These are phyloP conservation scores for Corallochytrium limacisporum DNA, from an alignment of 78 protist genomes.

Conservation along the genomic window DNA sequence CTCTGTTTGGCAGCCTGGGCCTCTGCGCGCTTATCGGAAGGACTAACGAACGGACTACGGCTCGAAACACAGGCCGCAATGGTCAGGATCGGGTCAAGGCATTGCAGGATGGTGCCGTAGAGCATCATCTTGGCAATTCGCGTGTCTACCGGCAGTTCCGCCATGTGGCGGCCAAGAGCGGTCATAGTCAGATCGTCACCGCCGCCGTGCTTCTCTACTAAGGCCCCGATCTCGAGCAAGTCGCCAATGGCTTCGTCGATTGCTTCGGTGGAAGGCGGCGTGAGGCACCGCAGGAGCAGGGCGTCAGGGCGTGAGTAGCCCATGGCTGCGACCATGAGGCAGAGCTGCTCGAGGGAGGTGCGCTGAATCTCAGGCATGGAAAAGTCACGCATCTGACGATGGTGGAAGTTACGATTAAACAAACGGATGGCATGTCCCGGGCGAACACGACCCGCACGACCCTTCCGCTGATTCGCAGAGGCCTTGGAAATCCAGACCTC, in stretches of 20 bases:
- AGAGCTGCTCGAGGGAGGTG: constrained; percentile 38
- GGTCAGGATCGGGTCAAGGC: constrained; percentile 24
- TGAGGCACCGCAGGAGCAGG: constrained; percentile 21
- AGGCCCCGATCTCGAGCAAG: constrained; percentile 18
- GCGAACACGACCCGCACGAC: constrained; percentile 64
- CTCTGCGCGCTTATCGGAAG: constrained; percentile 6
- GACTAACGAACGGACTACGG: constrained; percentile 6
- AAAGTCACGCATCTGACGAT: background rate
- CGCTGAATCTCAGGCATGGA: constrained; percentile 43
- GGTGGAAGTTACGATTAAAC: background rate
- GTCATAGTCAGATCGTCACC: constrained; percentile 12
- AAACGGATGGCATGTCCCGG: constrained; percentile 11
- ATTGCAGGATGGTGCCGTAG: constrained; percentile 2
- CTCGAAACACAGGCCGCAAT: constrained; percentile 76
- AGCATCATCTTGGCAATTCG: constrained; percentile 46
- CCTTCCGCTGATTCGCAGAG: constrained; percentile 34
- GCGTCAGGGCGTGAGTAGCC: background rate
- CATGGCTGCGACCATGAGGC: constrained; percentile 18
- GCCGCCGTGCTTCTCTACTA: too few species aligned
- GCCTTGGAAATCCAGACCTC: constrained; percentile 17
- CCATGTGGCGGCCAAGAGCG: constrained; percentile 33
- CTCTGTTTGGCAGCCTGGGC: background rate
- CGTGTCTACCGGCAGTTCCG: constrained; percentile 44
- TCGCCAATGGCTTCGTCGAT: background rate
- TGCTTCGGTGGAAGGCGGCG: constrained; percentile 19